phyloP scores from a whole-genome alignment of 1,284 basidiomycete genomes.

The Rhodotorula sp. region DNA sequence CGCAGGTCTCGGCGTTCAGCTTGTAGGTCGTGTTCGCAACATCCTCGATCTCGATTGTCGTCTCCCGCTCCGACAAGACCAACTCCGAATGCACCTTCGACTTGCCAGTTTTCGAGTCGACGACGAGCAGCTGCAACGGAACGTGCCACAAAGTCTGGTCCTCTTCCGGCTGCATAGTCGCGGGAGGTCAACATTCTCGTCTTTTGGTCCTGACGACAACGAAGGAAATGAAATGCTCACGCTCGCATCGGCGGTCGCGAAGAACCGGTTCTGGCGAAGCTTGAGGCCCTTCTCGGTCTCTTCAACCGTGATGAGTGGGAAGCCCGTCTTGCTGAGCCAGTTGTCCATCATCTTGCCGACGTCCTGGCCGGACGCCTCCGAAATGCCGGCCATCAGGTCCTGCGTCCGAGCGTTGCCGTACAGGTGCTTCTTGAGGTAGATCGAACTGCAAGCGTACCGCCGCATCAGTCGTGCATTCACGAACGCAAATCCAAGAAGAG shows the following conservation, averaged over 20 bases:
- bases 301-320: conserved; percentile 71
- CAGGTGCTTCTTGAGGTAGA: conserved; percentile 83
- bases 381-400: conserved; percentile 88
- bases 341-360: conserved; percentile 81
- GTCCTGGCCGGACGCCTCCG: conserved; percentile 72
- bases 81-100: conserved; percentile 66
- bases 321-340: conserved; percentile 77
- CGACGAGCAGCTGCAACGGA: conserved; percentile 70
- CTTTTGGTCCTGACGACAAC: not conserved
- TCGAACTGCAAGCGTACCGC: conserved; percentile 56
- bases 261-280: conserved; percentile 82
- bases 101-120: conserved; percentile 51
- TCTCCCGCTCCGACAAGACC: conserved; percentile 54
- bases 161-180: conserved; percentile 59
- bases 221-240: not conserved
- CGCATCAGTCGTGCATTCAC: not conserved
- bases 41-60: conserved; percentile 55
- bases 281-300: conserved; percentile 63
- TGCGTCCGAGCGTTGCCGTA: conserved; percentile 83
- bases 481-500: not conserved
- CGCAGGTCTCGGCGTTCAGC: conserved; percentile 84
- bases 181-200: too few species aligned
- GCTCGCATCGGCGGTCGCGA: conserved; percentile 76
- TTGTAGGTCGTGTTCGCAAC: conserved; percentile 63
- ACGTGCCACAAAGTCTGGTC: conserved; percentile 89